These are phyloP conservation scores for Pittosporum tobira DNA, from an alignment of 129 eudicot species.

Conservation along the genomic window DNA sequence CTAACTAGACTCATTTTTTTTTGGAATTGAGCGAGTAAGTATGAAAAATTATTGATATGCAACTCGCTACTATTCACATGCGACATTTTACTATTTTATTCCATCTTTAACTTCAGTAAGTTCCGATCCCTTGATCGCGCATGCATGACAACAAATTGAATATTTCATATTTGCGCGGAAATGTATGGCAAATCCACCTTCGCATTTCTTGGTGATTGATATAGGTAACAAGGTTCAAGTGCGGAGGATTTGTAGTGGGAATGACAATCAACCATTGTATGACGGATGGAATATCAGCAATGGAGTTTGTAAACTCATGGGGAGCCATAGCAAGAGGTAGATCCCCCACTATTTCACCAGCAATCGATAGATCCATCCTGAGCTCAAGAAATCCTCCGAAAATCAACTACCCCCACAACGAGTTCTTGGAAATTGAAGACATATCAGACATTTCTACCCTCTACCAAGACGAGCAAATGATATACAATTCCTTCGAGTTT, in stretches of 20 bases:
- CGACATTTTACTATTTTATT: not conserved
- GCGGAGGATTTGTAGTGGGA: constrained; percentile 6
- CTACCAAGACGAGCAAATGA: not conserved
- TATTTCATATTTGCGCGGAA: too few species aligned
- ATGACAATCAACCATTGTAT: not conserved
- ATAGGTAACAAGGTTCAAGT: constrained; percentile 6
- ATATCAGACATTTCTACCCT: not conserved
- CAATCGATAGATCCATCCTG: not conserved
- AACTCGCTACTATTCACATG: not conserved
- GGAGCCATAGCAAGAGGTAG: not conserved
- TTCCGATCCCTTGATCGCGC: not conserved
- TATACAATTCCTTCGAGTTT: not conserved
- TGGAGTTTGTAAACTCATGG: constrained; percentile 8
- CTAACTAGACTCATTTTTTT: too few species aligned
- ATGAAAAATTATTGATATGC: too few species aligned
- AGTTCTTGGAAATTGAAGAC: not conserved
- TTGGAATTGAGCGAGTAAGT: too few species aligned
- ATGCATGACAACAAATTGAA: too few species aligned
- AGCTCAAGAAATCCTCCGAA: constrained; percentile 1
- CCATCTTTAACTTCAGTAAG: not conserved
- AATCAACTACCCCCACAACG: constrained; percentile 5
- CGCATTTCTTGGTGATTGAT: not conserved
- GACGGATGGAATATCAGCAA: constrained; percentile 4
- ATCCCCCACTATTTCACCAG: not conserved
- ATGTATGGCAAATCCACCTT: too few species aligned